These are phyloP conservation scores for Marchantia paleacea DNA, from an alignment of 225 moss, liverwort and hornwort genomes.

Conservation along the genomic window DNA sequence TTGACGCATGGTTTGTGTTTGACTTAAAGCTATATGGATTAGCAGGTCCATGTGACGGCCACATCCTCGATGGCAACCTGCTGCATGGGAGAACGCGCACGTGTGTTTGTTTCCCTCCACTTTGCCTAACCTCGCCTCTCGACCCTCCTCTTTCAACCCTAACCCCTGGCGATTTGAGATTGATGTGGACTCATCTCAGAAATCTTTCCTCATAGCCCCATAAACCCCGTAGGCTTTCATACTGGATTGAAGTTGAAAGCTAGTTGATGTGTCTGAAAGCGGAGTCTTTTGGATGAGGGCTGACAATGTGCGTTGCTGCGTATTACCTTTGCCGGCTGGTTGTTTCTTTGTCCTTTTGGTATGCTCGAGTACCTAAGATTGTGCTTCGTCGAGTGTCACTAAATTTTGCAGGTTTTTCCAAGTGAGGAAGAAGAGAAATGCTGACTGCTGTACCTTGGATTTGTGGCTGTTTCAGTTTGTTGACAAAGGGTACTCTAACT, in stretches of 20 bases:
- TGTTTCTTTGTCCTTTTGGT: slow-evolving; percentile 15
- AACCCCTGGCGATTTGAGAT: slow-evolving; percentile 81
- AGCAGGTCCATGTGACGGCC: slow-evolving; percentile 99
- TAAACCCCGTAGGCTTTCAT: slow-evolving; percentile 53
- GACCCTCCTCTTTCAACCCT: slow-evolving; percentile 82
- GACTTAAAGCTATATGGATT: slow-evolving; percentile 99
- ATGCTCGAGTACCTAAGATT: background rate
- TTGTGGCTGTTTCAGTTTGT: background rate
- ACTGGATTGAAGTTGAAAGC: slow-evolving; percentile 49
- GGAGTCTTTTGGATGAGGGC: slow-evolving; percentile 40
- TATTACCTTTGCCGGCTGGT: slow-evolving; percentile 22
- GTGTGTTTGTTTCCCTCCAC: slow-evolving; percentile 99
- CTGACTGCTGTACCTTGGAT: slow-evolving; percentile 24
- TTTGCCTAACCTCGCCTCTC: slow-evolving; percentile 99
- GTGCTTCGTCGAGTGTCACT: slow-evolving; percentile 15
- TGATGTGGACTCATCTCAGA: slow-evolving; percentile 90
- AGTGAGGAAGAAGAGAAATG: slow-evolving; percentile 16
- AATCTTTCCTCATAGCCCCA: slow-evolving; percentile 60
- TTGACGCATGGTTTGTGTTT: slow-evolving; percentile 98
- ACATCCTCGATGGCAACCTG: slow-evolving; percentile 99
- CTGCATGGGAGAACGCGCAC: slow-evolving; percentile 99
- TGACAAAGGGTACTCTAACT: slow-evolving; percentile 16
- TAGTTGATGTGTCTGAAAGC: slow-evolving; percentile 35
- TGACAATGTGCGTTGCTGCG: slow-evolving; percentile 27
- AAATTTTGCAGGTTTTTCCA: slow-evolving; percentile 15